These are phyloP conservation scores for Podospora anserina DNA, from an alignment of 495 filamentous ascomycete species.

Conservation along the genomic window DNA sequence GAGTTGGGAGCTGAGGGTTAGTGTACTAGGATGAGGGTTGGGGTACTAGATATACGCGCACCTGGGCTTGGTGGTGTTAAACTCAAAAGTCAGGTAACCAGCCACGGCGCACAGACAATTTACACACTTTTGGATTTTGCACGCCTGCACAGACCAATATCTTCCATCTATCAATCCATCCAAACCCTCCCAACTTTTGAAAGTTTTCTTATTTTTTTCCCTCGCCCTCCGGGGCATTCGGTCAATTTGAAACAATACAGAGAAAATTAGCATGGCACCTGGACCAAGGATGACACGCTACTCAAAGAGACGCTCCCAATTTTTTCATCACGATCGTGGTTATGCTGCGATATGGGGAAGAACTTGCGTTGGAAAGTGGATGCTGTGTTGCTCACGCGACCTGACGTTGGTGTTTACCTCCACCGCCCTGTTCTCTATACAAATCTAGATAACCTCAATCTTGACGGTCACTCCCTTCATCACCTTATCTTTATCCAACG, in stretches of 20 bases:
- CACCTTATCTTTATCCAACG: neutral
- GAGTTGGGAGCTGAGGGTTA: neutral
- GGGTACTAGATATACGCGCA: neutral
- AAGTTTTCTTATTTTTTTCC: constrained; percentile 27
- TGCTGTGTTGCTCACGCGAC: no score
- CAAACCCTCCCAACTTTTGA: constrained; percentile 3
- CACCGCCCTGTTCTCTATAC: no score
- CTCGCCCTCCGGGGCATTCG: constrained; percentile 34
- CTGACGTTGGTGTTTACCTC: no score
- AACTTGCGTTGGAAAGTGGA: neutral
- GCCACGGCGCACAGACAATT: neutral
- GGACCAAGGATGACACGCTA: constrained; percentile 99
- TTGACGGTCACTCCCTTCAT: neutral
- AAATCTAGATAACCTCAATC: neutral
- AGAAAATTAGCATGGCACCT: constrained; percentile 99
- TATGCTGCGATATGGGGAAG: neutral
- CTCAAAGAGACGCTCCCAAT: constrained; percentile 94
- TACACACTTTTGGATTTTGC: neutral
- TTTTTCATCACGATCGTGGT: constrained; percentile 53
- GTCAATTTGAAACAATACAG: constrained; percentile 50
- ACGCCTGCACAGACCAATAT: neutral
- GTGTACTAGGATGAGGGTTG: neutral
- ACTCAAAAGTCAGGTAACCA: neutral
- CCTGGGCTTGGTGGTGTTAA: neutral
- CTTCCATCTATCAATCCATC: neutral